These are phyloP conservation scores for Sordariomycetes sp. DNA, from an alignment of 2,329 filamentous ascomycete genomes.

Conservation along the genomic window DNA sequence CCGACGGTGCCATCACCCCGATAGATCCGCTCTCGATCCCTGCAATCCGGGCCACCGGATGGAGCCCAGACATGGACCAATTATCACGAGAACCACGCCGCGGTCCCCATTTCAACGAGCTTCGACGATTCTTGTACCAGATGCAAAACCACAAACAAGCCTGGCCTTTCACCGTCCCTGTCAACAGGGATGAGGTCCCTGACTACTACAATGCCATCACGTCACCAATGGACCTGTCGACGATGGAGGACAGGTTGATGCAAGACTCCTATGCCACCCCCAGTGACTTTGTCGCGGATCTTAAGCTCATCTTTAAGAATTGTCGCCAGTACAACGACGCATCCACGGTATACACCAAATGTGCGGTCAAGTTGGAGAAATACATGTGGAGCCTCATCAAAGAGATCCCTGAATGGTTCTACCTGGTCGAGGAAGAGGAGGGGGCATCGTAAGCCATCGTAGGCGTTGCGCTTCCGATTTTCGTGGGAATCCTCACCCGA, in stretches of 20 bases:
- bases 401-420: constrained; percentile 86
- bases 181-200: constrained; percentile 92
- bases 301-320: constrained; percentile 85
- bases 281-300: constrained; percentile 86
- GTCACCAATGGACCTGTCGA: constrained; percentile 91
- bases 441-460: no score
- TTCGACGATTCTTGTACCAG: constrained; percentile 86
- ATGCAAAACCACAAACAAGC: constrained; percentile 88
- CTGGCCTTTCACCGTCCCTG: constrained; percentile 91
- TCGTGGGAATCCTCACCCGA: no score
- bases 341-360: constrained; percentile 89
- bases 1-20: constrained; percentile 40
- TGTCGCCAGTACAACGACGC: constrained; percentile 96
- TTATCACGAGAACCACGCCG: constrained; percentile 89
- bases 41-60: constrained; percentile 85
- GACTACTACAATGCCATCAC: constrained; percentile 99
- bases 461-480: no score
- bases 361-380: constrained; percentile 84
- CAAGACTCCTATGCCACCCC: constrained; percentile 85
- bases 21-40: constrained; percentile 83
- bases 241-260: constrained; percentile 93
- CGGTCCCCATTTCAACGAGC: constrained; percentile 90
- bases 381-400: constrained; percentile 93
- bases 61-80: constrained; percentile 97
- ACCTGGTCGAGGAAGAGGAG: constrained; percentile 42